Percentiles rank a stretch among this genome's conserved stretches.
These are phyloP conservation scores for Symbiodinium pilosum DNA, from an alignment of 73 alveolate species.

Conservation along the genomic window DNA sequence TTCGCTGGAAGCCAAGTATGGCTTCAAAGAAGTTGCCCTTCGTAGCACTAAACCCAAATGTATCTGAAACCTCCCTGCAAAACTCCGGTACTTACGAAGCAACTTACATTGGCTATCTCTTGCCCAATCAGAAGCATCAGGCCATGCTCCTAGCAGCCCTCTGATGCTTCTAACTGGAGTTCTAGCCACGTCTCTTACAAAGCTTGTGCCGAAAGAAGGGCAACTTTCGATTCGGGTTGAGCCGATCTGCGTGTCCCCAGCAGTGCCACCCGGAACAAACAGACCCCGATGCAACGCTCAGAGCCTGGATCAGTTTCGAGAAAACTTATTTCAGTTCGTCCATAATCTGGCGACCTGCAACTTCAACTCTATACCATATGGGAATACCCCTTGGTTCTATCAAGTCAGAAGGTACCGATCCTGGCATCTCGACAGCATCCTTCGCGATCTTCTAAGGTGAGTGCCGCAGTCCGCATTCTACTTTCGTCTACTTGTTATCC, in stretches of 20 bases:
- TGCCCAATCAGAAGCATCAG: too few relatives aligned
- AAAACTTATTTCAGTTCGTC: neutral
- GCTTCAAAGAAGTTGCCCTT: neutral
- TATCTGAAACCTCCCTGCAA: too few relatives aligned
- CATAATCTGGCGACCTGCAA: too few relatives aligned
- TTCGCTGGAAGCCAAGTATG: neutral
- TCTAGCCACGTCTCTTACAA: too few relatives aligned
- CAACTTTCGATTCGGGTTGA: neutral
- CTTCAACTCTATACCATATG: too few relatives aligned
- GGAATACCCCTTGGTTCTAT: too few relatives aligned
- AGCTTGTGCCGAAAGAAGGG: neutral
- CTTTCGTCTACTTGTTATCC: too few relatives aligned
- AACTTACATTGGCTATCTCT: too few relatives aligned
- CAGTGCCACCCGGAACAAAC: constrained; percentile 24
- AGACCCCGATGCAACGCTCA: neutral
- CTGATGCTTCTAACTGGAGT: too few relatives aligned
- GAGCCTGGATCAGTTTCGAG: neutral
- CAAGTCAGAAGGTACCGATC: neutral
- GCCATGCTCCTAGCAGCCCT: too few relatives aligned
- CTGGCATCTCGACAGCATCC: neutral
- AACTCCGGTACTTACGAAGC: too few relatives aligned
- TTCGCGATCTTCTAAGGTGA: neutral
- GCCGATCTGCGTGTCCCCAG: constrained; percentile 23
- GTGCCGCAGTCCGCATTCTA: neutral
- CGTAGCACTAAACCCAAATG: too few relatives aligned